Evolutionary conservation across 345 rosid species (phyloP).

Genomic region (Hibiscus syriacus): DNA sequence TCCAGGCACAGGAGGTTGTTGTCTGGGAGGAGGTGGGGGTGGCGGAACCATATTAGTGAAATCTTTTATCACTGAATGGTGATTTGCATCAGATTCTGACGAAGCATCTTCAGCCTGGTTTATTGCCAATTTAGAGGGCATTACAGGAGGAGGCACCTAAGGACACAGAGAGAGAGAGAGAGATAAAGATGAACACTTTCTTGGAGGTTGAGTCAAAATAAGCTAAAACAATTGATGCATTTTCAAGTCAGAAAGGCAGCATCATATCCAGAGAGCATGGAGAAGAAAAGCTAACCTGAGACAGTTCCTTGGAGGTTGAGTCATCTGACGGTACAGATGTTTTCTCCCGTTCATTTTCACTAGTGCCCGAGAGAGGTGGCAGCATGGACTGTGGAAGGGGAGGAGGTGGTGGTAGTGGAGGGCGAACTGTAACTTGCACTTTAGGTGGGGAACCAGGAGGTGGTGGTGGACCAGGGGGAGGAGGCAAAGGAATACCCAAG

Average conservation of each 20-base stretch:
- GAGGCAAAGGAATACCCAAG: conserved; percentile 52
- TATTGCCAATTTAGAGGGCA: conserved; percentile 34
- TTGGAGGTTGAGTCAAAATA: background rate
- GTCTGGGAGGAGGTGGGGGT: conserved; percentile 80
- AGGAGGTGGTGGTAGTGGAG: conserved; percentile 64
- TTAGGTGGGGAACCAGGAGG: conserved; percentile 91
- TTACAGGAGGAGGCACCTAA: conserved; percentile 57
- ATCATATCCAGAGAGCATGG: background rate
- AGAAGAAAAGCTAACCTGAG: conserved; percentile 34
- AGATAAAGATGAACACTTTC: conserved; percentile 4
- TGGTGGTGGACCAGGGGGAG: conserved; percentile 67
- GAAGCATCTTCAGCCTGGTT: conserved; percentile 39
- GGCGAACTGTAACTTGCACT: conserved; percentile 40
- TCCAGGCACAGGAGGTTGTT: conserved; percentile 43
- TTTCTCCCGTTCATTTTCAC: conserved; percentile 20
- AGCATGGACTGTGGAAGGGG: conserved; percentile 51
- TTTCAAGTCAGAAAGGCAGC: background rate
- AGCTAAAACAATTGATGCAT: background rate
- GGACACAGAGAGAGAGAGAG: conserved; percentile 8
- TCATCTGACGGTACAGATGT: conserved; percentile 26
- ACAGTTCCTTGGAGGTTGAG: conserved; percentile 32
- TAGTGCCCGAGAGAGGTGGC: conserved; percentile 53
- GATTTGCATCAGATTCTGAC: conserved; percentile 38
- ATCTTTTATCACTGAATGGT: conserved; percentile 35
- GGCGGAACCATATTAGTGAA: conserved; percentile 57